These are phyloP conservation scores for Xylaria longipes DNA, from an alignment of 495 filamentous ascomycete species.

Conservation along the genomic window DNA sequence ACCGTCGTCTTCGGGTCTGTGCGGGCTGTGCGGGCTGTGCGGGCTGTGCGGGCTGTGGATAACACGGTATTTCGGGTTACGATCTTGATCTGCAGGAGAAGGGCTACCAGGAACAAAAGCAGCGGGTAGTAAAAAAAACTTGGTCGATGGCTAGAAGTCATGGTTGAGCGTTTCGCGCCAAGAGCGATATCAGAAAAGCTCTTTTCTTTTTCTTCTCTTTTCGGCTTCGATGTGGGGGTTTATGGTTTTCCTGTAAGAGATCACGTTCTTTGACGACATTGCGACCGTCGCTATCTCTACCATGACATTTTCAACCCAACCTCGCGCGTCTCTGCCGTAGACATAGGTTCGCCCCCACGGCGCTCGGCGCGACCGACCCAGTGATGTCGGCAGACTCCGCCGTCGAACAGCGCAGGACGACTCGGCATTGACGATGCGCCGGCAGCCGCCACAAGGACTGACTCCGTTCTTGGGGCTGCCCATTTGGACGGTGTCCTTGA, in stretches of 20 bases:
- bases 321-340: not conserved
- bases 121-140: not conserved
- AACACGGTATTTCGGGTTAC: not conserved
- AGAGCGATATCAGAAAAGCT: not conserved
- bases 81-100: conserved; percentile 4
- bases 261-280: not conserved
- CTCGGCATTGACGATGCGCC: not conserved
- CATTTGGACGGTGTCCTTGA: not conserved
- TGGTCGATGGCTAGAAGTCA: not conserved
- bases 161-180: not conserved
- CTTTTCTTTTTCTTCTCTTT: not conserved
- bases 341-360: not conserved
- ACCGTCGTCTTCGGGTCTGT: not conserved
- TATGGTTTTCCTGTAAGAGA: not conserved
- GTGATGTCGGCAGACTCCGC: not conserved
- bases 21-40: not conserved
- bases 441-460: not conserved
- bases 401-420: not conserved
- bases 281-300: not conserved
- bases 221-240: not conserved
- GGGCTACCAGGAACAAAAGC: not conserved
- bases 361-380: not conserved
- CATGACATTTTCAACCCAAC: not conserved
- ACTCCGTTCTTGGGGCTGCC: not conserved
- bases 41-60: not conserved